Evolutionary conservation across 2,329 filamentous ascomycete genomes (phyloP), one percentile per base, ranked within the genome.

Genomic region (Penicillium freii): DNA sequence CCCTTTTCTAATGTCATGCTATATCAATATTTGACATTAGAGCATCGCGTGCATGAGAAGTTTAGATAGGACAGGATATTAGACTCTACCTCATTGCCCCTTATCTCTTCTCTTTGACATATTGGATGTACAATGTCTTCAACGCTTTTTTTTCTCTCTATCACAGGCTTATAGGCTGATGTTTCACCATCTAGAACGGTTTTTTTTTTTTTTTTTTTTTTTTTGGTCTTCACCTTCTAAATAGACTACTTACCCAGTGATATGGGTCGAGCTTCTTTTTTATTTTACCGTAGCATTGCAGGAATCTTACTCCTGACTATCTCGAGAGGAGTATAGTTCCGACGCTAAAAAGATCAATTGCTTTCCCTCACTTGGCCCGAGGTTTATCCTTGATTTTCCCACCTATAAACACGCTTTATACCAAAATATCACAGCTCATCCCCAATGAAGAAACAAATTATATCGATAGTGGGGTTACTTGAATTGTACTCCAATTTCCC

Each of bases 301-400:
- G 5, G 2, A 29, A 29, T 3, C 21, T n/a, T 29, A 13, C 19
- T 23, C 10, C 27, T 1, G 42, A 45, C 27, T 31, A 45, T 13
- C 5, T 7, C 19, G 6, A 29, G 27, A 27, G 15, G 23, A 23
- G 44, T 33, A 34, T 23, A 47, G 17, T 7, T 15, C 15, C 5
- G 29, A 46, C 29, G 17, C 23, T 11, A 19, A 2, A 17, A 31
- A 23, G 44, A 34, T 9, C 6, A 33, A 3, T 34, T n/a, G 10
- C 42, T 21, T 15, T 47, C 29, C 29, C 9, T n/a, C 45, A 9
- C 19, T 17, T 40, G 5, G 13, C 15, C 25, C 33, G 33, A 33
- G 36, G 29, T 54, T 59, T 42, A 39, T 21, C 21, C 29, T 59
- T 46, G 25, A 42, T 52, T 62, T 63, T 62, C 60, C 61, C 60